Evolutionary conservation across 2,329 filamentous ascomycete species (phyloP).

Genomic region (Diaporthe citrichinensis): DNA sequence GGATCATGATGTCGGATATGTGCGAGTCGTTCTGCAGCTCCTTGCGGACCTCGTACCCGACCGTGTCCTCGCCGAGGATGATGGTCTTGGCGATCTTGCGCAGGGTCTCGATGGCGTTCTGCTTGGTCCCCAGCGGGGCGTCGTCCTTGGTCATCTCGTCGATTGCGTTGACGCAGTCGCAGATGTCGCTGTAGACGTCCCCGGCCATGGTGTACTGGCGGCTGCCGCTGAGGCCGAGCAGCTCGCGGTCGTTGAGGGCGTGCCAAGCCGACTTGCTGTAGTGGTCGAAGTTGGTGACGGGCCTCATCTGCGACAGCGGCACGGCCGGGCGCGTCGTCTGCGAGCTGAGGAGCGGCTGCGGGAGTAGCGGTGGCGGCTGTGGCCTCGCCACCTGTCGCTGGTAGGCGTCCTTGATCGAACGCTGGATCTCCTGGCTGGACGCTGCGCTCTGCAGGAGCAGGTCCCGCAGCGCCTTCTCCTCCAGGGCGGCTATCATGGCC

Average conservation of each 20-base stretch:
- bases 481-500: conserved; percentile 25
- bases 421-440: conserved; percentile 21
- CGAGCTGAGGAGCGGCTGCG: not conserved
- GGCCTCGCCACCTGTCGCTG: conserved; percentile 3
- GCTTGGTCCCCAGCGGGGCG: conserved; percentile 33
- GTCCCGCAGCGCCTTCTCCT: conserved; percentile 30
- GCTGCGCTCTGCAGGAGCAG: conserved; percentile 25
- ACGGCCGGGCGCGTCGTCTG: conserved; percentile 1
- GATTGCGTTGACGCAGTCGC: conserved; percentile 26
- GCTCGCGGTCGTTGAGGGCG: conserved; percentile 28
- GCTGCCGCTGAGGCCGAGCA: conserved; percentile 29
- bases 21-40: conserved; percentile 13
- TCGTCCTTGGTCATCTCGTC: conserved; percentile 28
- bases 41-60: conserved; percentile 33
- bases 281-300: conserved; percentile 34
- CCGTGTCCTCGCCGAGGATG: conserved; percentile 24
- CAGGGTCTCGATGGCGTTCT: conserved; percentile 39
- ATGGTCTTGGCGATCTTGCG: conserved; percentile 40
- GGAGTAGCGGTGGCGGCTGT: conserved; percentile 14
- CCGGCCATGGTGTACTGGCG: conserved; percentile 19
- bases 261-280: conserved; percentile 37
- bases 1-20: conserved; percentile 32
- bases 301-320: conserved; percentile 27
- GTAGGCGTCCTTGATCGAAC: conserved; percentile 16
- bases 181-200: conserved; percentile 27